These are phyloP conservation scores for Musa acuminata DNA, from an alignment of 176 grass and related monocot species.

Conservation along the genomic window DNA sequence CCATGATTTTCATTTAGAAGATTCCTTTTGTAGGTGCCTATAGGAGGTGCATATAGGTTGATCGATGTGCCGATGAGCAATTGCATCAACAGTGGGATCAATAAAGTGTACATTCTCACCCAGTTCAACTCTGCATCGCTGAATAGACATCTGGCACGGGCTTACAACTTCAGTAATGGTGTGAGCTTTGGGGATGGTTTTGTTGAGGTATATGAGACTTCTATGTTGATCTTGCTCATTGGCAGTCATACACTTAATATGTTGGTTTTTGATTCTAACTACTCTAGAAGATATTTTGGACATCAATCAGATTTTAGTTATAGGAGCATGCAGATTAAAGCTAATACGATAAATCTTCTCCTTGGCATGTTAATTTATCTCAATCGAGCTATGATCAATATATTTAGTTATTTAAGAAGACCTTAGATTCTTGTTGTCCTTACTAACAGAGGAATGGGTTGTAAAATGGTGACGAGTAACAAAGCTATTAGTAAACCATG, in stretches of 20 bases:
- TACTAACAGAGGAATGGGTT: too few relatives aligned
- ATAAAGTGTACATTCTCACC: slow-evolving; percentile 88
- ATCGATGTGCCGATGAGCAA: slow-evolving; percentile 97
- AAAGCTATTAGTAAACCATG: too few relatives aligned
- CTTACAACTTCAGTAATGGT: slow-evolving; percentile 66
- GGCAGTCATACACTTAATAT: neutral
- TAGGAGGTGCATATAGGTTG: slow-evolving; percentile 77
- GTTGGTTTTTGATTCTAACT: too few relatives aligned
- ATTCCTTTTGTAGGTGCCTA: slow-evolving; percentile 46
- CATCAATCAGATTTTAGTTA: neutral
- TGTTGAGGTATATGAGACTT: slow-evolving; percentile 41
- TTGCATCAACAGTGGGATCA: slow-evolving; percentile 89
- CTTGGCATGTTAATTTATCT: too few relatives aligned
- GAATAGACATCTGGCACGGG: slow-evolving; percentile 67
- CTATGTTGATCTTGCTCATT: neutral
- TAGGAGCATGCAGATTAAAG: too few relatives aligned
- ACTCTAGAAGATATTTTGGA: neutral
- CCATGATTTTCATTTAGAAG: too few relatives aligned
- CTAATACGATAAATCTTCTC: too few relatives aligned
- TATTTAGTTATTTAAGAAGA: too few relatives aligned
- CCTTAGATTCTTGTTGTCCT: too few relatives aligned
- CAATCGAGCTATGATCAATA: too few relatives aligned
- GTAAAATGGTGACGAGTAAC: too few relatives aligned
- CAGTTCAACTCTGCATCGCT: slow-evolving; percentile 88
- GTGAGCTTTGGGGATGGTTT: slow-evolving; percentile 62